A percentile compares a stretch with the other conserved stretches of the same genome.
Conservation (phyloP, 352 stramenopile genomes). For the Phytopythium litorale region DNA sequence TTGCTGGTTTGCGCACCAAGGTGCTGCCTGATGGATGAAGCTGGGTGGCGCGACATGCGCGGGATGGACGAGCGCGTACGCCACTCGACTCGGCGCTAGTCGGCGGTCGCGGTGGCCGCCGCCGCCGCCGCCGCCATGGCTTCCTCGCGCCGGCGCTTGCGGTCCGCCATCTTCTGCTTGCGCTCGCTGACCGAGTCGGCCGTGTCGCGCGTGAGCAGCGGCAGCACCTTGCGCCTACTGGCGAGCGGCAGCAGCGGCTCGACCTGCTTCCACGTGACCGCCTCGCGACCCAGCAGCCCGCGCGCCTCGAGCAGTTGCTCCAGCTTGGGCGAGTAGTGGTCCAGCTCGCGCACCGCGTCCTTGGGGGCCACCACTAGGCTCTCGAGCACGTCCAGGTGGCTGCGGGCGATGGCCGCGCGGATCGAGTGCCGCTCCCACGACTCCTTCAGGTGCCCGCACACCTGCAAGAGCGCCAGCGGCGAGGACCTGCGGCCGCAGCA, state of each 20-base stretch:
- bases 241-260: slow-evolving; percentile 45
- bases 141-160: slow-evolving; percentile 59
- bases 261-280: slow-evolving; percentile 53
- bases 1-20: no score
- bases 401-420: slow-evolving; percentile 68
- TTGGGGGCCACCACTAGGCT: slow-evolving; percentile 34
- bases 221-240: slow-evolving; percentile 54
- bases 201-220: slow-evolving; percentile 63
- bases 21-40: no score
- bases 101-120: not conserved
- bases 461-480: slow-evolving; percentile 67
- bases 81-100: not conserved
- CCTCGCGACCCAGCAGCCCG: slow-evolving; percentile 32
- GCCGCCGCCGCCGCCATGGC: slow-evolving; percentile 3
- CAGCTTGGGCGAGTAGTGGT: slow-evolving; percentile 69
- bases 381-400: slow-evolving; percentile 62
- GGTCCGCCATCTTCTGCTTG: slow-evolving; percentile 66
- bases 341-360: slow-evolving; percentile 53
- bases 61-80: not conserved
- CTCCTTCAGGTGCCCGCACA: slow-evolving; percentile 72
- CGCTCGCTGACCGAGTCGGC: slow-evolving; percentile 79
- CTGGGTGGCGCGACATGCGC: not conserved
- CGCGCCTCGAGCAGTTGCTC: slow-evolving; percentile 73
- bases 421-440: slow-evolving; percentile 84
- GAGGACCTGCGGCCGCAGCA: slow-evolving; percentile 34